These are phyloP conservation scores for Senecio squalidus DNA, from an alignment of 140 eudicot genomes.

Conservation along the genomic window DNA sequence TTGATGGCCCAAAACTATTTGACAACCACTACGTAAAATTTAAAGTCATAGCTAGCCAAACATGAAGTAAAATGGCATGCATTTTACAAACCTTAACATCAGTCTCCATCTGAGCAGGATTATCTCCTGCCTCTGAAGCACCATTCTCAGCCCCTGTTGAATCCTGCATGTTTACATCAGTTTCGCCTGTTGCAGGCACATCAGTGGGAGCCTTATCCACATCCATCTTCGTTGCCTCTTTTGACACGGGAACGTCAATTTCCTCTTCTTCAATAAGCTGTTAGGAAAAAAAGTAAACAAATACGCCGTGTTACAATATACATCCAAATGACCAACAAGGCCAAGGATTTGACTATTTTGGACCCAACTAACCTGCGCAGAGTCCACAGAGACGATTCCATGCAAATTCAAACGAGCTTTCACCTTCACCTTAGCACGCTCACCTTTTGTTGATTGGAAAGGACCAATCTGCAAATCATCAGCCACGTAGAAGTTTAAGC, in stretches of 20 bases:
- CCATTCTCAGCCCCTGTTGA: conserved; percentile 71
- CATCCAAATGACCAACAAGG: not conserved
- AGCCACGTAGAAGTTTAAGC: not conserved
- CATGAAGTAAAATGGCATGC: not conserved
- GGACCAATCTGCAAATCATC: conserved; percentile 70
- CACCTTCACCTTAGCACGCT: conserved; percentile 71
- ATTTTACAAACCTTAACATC: conserved; percentile 54
- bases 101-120: conserved; percentile 75
- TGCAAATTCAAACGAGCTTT: conserved; percentile 64
- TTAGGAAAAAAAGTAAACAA: not conserved
- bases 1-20: not conserved
- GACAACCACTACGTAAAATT: not conserved
- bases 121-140: conserved; percentile 50
- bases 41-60: not conserved
- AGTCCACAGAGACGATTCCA: conserved; percentile 75
- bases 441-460: conserved; percentile 66
- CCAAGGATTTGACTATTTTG: not conserved
- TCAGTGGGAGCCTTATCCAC: conserved; percentile 56
- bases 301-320: not conserved
- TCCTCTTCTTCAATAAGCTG: conserved; percentile 95
- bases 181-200: conserved; percentile 40
- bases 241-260: conserved; percentile 62
- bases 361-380: conserved; percentile 58
- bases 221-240: conserved; percentile 61
- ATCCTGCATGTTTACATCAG: conserved; percentile 88